Conservation (phyloP, 2,329 filamentous ascomycete genomes). For the Beauveria bassiana region DNA sequence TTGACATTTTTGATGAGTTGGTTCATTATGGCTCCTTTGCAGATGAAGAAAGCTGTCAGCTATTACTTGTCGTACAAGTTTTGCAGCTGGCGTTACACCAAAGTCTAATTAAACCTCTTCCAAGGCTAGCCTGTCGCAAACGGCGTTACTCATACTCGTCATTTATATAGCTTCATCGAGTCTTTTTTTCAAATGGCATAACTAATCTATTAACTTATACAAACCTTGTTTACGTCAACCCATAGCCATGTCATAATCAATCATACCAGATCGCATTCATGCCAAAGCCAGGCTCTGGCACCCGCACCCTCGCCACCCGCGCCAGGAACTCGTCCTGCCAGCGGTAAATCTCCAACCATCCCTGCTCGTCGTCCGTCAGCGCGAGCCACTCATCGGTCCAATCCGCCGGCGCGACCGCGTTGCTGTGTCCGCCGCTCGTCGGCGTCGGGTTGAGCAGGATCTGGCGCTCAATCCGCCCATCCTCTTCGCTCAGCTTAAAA, state of each 20-base stretch:
- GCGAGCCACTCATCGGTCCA: conserved; percentile 88
- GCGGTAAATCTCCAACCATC: conserved; percentile 79
- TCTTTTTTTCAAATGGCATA: neutral
- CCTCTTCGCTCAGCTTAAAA: conserved; percentile 58
- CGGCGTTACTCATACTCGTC: neutral
- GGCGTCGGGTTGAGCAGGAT: conserved; percentile 77
- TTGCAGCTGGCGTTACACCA: neutral
- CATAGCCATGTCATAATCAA: conserved; percentile 13
- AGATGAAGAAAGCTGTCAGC: neutral
- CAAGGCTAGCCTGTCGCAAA: neutral
- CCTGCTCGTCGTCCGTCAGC: conserved; percentile 80
- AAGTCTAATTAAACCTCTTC: neutral
- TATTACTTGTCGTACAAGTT: neutral
- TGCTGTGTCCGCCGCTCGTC: conserved; percentile 81
- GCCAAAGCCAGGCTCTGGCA: conserved; percentile 82
- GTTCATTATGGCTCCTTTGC: neutral
- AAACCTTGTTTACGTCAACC: too few species aligned
- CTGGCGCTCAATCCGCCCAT: conserved; percentile 66
- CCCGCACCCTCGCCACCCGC: conserved; percentile 66
- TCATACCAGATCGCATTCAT: conserved; percentile 98
- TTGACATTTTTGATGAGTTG: neutral
- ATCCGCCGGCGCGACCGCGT: conserved; percentile 75
- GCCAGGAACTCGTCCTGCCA: conserved; percentile 78
- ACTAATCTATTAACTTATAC: neutral
- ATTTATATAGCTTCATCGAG: neutral